A percentile compares a stretch with the other conserved stretches of the same genome.
Evolutionary conservation across 2,329 filamentous ascomycete species (phyloP).

Genomic region (Pseudocercospora eumusae): DNA sequence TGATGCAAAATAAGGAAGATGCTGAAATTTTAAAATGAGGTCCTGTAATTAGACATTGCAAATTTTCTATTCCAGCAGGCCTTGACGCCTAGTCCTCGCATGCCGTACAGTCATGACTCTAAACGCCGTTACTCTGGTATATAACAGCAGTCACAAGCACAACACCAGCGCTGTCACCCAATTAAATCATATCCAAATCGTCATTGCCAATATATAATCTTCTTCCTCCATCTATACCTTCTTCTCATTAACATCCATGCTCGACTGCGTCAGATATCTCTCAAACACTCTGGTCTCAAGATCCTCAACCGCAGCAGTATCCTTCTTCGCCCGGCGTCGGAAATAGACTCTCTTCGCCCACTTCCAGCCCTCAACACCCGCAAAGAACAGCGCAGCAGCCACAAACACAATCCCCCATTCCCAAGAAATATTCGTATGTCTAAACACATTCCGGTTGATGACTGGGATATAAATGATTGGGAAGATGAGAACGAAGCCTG

Average conservation of each 20-base stretch:
- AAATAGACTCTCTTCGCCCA: conserved; percentile 58
- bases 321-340: conserved; percentile 22
- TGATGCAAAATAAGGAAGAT: not conserved
- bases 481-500: conserved; percentile 50
- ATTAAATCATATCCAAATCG: not conserved
- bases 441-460: conserved; percentile 65
- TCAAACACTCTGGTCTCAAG: conserved; percentile 31
- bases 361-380: conserved; percentile 67
- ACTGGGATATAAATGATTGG: conserved; percentile 65
- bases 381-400: conserved; percentile 58
- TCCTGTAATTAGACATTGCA: too few species aligned
- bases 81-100: not conserved
- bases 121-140: conserved; percentile 6
- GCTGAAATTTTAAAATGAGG: not conserved
- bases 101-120: not conserved
- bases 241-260: conserved; percentile 23
- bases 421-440: conserved; percentile 66
- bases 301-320: conserved; percentile 16
- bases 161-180: not conserved
- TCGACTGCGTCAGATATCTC: conserved; percentile 31
- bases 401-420: conserved; percentile 71
- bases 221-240: conserved; percentile 16
- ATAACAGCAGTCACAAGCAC: not conserved
- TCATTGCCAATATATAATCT: conserved; percentile 3
- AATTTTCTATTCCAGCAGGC: not conserved